Percentiles rank a stretch among this genome's conserved stretches.
Evolutionary conservation across 2,329 filamentous ascomycete genomes (phyloP).

Genomic region (Calonectria naviculata): DNA sequence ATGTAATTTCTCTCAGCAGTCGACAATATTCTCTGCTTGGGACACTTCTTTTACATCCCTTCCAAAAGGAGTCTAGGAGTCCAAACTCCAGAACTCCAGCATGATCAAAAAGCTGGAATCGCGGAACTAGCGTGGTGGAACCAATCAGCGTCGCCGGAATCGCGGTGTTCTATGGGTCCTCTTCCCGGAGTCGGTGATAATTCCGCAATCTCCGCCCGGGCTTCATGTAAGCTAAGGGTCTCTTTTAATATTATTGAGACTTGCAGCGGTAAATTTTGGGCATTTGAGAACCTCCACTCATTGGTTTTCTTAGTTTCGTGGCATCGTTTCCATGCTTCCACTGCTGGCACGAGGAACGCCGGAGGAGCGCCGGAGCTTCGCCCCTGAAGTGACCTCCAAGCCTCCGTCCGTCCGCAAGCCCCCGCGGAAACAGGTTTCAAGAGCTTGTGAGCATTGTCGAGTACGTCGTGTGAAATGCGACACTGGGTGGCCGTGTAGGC

Average conservation of each 20-base stretch:
- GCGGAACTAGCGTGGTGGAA: background rate
- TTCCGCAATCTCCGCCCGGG: slow-evolving; percentile 24
- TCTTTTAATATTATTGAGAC: background rate
- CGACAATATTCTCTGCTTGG: background rate
- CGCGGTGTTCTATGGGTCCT: slow-evolving; percentile 14
- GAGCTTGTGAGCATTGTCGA: slow-evolving; percentile 37
- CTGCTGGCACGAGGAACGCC: slow-evolving; percentile 20
- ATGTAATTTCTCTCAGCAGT: background rate
- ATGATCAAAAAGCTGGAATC: background rate
- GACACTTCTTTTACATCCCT: background rate
- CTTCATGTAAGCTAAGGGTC: slow-evolving; percentile 5
- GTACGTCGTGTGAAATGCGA: slow-evolving; percentile 36
- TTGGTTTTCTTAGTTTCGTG: background rate
- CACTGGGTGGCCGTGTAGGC: slow-evolving; percentile 28
- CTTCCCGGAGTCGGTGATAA: slow-evolving; percentile 13
- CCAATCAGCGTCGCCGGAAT: slow-evolving; percentile 20
- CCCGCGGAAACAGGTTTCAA: slow-evolving; percentile 34
- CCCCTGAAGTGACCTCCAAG: background rate
- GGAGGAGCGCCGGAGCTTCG: slow-evolving; percentile 15
- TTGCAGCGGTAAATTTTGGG: background rate
- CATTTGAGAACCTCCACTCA: background rate
- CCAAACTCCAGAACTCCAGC: slow-evolving; percentile 19
- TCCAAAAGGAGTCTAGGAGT: slow-evolving; percentile 10
- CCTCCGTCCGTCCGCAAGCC: slow-evolving; percentile 7
- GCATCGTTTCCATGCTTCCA: slow-evolving; percentile 12